Base-by-base conservation (phyloP, 2,329 filamentous ascomycete species). In the Orbilia brochopaga region DNA sequence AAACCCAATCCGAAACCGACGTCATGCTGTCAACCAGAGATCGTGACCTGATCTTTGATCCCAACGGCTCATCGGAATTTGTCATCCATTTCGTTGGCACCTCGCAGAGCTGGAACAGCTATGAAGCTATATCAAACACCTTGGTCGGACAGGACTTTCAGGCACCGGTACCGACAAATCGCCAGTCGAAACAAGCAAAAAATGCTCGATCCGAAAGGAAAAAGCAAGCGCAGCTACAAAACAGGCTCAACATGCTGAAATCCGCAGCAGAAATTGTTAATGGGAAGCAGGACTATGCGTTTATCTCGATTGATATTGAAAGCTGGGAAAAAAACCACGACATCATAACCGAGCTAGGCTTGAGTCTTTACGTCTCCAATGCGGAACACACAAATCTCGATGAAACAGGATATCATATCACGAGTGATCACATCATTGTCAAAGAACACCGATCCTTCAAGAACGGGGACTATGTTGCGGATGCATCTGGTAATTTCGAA, bases 331-430 rank as follows among this genome's bases (percentile, higher is more conserved):
- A 81, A 21, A 82, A 85, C 50, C 85, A 86, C 11, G 81, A 83
- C 35, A 81, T 85, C 11, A 84, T 97, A 67, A 96, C 92, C 0
- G 94, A 99, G 79, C 83, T 99, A 42, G 94, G 94, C 0, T 82
- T 99, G 44, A 88, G 91, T 0, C 87, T 88, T 1, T 82, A 97
- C 0, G 92, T 97, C 78, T 59, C 66, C 8, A 92, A 89, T 0
- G 78, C 80, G 19, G 83, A 86, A 56, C 79, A 73, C 21, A 61
- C 56, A 44, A 48, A 40, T 24, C 23, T 32, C 42, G 48, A 62
- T 48, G 11, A 55, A 23, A 35, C n/a, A n/a, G n/a, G 46, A 52
- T 17, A 50, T 17, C 8, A 1, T 40, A 70, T 63, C 10, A 17
- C 24, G 1, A 64, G 66, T 23, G 85, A 88, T 24, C 94, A 99